phyloP scores from a whole-genome alignment of 2,329 filamentous ascomycete species.

The Fusarium sp. region DNA sequence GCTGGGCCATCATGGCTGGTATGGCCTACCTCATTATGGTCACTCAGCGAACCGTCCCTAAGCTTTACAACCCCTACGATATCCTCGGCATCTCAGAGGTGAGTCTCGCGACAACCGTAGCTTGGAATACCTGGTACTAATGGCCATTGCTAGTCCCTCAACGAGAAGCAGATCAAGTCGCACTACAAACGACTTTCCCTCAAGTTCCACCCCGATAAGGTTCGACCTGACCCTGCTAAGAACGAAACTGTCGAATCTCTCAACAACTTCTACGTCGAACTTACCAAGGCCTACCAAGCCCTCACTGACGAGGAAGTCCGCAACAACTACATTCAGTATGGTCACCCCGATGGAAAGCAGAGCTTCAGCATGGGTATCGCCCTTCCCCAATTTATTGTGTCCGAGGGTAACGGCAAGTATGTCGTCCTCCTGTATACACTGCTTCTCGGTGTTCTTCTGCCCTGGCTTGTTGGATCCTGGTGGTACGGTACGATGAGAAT shows the following conservation, averaged over 20 bases:
- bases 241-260: slow-evolving; percentile 89
- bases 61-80: slow-evolving; percentile 97
- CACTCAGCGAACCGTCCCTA: slow-evolving; percentile 76
- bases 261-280: slow-evolving; percentile 90
- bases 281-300: slow-evolving; percentile 98
- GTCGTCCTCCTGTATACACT: slow-evolving; percentile 90
- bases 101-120: slow-evolving; percentile 46
- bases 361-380: slow-evolving; percentile 98
- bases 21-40: slow-evolving; percentile 93
- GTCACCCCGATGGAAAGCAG: slow-evolving; percentile 97
- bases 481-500: slow-evolving; percentile 97
- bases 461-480: slow-evolving; percentile 95
- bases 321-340: slow-evolving; percentile 96
- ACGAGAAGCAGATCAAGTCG: slow-evolving; percentile 91
- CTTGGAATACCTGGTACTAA: slow-evolving; percentile 22
- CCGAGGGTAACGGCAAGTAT: slow-evolving; percentile 95
- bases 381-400: slow-evolving; percentile 90
- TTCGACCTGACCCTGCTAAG: slow-evolving; percentile 82
- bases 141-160: slow-evolving; percentile 69
- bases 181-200: slow-evolving; percentile 89
- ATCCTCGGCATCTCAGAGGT: slow-evolving; percentile 89
- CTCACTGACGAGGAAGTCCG: slow-evolving; percentile 97
- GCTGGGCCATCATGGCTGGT: slow-evolving; percentile 86
- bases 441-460: slow-evolving; percentile 88
- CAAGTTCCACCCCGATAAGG: slow-evolving; percentile 93